Evolutionary conservation across 768 basidiomycete genomes (phyloP).

Genomic region (Termitomyces sp.): DNA sequence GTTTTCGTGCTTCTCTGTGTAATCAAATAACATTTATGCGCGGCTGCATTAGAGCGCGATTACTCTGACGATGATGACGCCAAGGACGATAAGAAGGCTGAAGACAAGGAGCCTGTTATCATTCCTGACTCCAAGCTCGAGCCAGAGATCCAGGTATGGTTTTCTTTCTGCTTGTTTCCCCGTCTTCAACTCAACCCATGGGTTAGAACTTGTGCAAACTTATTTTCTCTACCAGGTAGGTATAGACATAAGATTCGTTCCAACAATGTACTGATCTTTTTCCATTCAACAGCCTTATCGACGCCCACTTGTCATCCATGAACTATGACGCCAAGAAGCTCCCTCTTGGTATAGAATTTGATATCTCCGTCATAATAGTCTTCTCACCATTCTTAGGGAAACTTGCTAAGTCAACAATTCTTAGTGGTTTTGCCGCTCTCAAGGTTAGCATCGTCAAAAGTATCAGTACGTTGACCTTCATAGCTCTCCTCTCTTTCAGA

Average conservation of each 20-base stretch:
- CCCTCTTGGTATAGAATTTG: constrained; percentile 39
- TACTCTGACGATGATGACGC: constrained; percentile 45
- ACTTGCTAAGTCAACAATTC: constrained; percentile 53
- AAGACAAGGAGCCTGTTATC: constrained; percentile 23
- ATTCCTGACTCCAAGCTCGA: constrained; percentile 42
- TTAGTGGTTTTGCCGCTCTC: constrained; percentile 52
- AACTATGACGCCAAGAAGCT: constrained; percentile 64
- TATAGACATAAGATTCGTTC: not conserved
- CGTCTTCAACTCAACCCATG: not conserved
- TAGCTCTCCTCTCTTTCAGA: constrained; percentile 17
- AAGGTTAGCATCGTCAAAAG: constrained; percentile 29
- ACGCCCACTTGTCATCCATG: constrained; percentile 52
- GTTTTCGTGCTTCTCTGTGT: constrained; percentile 5
- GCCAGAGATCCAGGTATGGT: constrained; percentile 37
- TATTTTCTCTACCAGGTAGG: constrained; percentile 46
- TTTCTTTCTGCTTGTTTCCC: not conserved
- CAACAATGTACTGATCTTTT: not conserved
- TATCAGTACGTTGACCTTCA: not conserved
- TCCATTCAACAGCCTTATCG: constrained; percentile 33
- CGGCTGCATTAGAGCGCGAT: constrained; percentile 35
- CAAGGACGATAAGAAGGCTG: constrained; percentile 23
- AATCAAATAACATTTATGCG: not conserved
- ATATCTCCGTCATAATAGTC: not conserved
- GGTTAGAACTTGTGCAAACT: constrained; percentile 39
- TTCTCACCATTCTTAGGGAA: constrained; percentile 33